Evolutionary conservation across 2,329 filamentous ascomycete genomes (phyloP).

Genomic region (Fusarium musae): DNA sequence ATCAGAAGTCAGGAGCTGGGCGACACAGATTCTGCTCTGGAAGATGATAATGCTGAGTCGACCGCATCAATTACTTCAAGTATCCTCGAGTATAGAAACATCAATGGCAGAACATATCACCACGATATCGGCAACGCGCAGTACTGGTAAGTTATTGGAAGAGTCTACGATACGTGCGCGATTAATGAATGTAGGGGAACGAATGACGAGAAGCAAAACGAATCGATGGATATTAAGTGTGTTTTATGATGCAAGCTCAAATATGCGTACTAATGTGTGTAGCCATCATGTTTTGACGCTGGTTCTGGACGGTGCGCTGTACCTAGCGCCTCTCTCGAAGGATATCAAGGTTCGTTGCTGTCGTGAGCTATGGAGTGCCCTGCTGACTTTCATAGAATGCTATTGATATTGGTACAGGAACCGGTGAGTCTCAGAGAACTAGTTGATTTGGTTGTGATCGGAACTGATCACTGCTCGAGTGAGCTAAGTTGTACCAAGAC

Average conservation of each 20-base stretch:
- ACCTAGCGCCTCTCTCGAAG: constrained; percentile 9
- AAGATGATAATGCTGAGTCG: constrained; percentile 1
- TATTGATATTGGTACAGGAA: constrained; percentile 31
- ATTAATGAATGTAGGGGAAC: constrained; percentile 10
- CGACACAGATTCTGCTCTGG: constrained; percentile 20
- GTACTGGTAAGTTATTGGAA: constrained; percentile 8
- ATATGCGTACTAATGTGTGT: background rate
- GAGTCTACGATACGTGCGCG: accelerated
- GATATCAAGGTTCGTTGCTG: constrained; percentile 31
- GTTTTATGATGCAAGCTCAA: accelerated
- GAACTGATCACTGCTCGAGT: too few species aligned
- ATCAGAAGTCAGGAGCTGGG: background rate
- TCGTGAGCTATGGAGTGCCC: too few species aligned
- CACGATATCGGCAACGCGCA: constrained; percentile 26
- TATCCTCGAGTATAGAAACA: constrained; percentile 30
- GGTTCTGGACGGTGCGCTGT: constrained; percentile 13
- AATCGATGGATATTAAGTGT: constrained; percentile 39
- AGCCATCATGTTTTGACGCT: constrained; percentile 33
- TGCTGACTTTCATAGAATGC: background rate
- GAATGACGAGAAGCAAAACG: constrained; percentile 31
- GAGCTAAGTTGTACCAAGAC: too few species aligned
- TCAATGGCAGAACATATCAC: constrained; percentile 27
- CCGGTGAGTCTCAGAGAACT: too few species aligned
- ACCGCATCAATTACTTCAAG: constrained; percentile 25
- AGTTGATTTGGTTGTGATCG: too few species aligned